phyloP scores from a whole-genome alignment of 495 filamentous ascomycete species.

The Pseudomonodictys pantanalensis region DNA sequence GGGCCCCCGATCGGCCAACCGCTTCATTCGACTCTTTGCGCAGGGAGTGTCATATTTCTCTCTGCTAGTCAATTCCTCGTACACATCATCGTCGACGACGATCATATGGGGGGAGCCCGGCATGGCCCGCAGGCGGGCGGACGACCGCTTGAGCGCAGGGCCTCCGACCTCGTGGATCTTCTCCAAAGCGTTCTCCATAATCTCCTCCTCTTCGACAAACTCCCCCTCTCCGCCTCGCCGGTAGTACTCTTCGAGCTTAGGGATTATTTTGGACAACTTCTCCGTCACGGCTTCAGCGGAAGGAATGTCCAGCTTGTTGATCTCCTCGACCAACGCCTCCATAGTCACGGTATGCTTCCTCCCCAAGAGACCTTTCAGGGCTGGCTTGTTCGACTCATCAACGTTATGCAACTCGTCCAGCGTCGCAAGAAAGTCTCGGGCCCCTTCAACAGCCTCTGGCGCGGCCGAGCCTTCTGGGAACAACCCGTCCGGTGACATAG shows the following conservation, averaged over 20 bases:
- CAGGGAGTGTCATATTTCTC: no score
- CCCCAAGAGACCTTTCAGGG: conserved; percentile 9
- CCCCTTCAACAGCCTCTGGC: conserved; percentile 37
- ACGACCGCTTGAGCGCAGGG: conserved; percentile 21
- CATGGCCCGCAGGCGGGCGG: conserved; percentile 26
- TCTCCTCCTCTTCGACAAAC: conserved; percentile 24
- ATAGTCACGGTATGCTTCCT: conserved; percentile 33
- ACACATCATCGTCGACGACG: conserved; percentile 29
- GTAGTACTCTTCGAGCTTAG: conserved; percentile 32
- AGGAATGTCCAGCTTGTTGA: conserved; percentile 42
- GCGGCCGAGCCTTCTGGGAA: no score
- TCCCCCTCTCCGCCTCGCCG: conserved; percentile 8
- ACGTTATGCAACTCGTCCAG: conserved; percentile 33
- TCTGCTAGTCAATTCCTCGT: conserved; percentile 26
- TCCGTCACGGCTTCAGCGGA: conserved; percentile 40
- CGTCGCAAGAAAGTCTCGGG: conserved; percentile 40
- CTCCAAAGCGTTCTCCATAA: conserved; percentile 34
- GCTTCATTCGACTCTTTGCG: no score
- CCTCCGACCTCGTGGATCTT: conserved; percentile 33
- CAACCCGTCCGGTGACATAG: conserved; percentile 33
- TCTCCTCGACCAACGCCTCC: conserved; percentile 38
- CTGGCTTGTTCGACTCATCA: background rate
- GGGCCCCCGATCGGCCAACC: no score
- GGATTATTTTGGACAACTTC: conserved; percentile 39
- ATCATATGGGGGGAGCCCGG: conserved; percentile 27